phyloP scores from a whole-genome alignment of 768 basidiomycete genomes.

The Amanita exitialis region DNA sequence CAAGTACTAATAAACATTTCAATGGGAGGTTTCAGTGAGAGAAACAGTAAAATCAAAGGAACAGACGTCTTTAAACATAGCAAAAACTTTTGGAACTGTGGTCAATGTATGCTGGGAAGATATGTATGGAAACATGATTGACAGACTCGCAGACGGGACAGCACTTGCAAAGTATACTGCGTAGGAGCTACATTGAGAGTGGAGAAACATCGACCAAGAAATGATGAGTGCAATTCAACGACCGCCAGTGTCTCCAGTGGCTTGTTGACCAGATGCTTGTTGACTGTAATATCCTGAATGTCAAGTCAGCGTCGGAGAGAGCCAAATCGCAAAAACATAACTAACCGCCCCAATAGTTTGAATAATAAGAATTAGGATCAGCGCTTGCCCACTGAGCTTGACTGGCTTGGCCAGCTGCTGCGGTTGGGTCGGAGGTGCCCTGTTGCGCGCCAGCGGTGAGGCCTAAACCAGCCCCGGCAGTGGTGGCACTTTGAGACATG shows the following conservation, averaged over 20 bases:
- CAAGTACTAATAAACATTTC: constrained; percentile 11
- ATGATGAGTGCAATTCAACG: constrained; percentile 19
- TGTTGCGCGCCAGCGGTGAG: constrained; percentile 48
- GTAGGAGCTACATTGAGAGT: constrained; percentile 5
- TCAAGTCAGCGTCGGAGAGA: constrained; percentile 9
- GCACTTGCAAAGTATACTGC: not conserved
- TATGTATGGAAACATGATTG: not conserved
- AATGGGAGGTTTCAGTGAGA: constrained; percentile 6
- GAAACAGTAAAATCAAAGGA: constrained; percentile 2
- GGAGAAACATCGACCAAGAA: constrained; percentile 11
- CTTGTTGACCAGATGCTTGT: constrained; percentile 53
- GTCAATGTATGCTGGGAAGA: constrained; percentile 3
- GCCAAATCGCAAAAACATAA: constrained; percentile 8
- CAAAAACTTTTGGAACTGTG: not conserved
- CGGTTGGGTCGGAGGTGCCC: constrained; percentile 43
- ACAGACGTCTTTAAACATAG: not conserved
- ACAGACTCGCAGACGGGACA: not conserved
- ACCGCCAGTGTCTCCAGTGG: constrained; percentile 48
- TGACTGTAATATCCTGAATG: constrained; percentile 71
- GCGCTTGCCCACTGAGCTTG: constrained; percentile 73
- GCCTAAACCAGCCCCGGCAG: constrained; percentile 45
- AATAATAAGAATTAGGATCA: constrained; percentile 69
- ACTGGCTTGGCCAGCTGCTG: constrained; percentile 42
- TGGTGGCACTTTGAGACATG: constrained; percentile 46
- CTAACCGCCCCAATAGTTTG: constrained; percentile 80